phyloP scores from a whole-genome alignment of 306 rosid genomes.

The Fragaria ananassa region DNA sequence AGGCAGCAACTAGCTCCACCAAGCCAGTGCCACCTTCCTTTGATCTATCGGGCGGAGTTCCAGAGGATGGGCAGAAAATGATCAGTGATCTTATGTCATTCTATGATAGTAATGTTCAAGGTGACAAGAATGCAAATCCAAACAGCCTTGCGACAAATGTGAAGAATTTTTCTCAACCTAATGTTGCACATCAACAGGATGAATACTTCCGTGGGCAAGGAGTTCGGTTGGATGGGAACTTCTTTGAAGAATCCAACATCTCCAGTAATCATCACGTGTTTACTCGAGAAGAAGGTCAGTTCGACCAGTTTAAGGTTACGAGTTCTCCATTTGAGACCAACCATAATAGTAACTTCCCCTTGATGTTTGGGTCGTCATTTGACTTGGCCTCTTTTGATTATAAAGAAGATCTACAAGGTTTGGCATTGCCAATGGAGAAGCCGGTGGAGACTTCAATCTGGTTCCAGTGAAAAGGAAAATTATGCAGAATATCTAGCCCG shows the following conservation, averaged over 20 bases:
- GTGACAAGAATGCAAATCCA: constrained; percentile 26
- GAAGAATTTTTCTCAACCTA: background rate
- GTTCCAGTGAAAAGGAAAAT: background rate
- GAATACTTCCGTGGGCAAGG: background rate
- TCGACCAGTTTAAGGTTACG: background rate
- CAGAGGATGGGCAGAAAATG: constrained; percentile 49
- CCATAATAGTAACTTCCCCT: background rate
- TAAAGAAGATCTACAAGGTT: background rate
- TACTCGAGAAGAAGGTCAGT: background rate
- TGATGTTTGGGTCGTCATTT: background rate
- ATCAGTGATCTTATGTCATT: constrained; percentile 44
- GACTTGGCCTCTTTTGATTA: background rate
- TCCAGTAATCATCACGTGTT: background rate
- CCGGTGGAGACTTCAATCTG: background rate
- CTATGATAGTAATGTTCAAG: constrained; percentile 37
- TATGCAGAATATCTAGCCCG: background rate
- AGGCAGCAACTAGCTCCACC: constrained; percentile 23
- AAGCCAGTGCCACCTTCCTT: background rate
- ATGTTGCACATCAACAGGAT: background rate
- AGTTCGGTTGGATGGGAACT: background rate
- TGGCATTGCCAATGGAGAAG: background rate
- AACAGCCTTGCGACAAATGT: background rate
- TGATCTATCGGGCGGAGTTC: constrained; percentile 32
- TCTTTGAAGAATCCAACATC: background rate
- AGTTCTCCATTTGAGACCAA: background rate